A percentile compares a stretch with the other conserved stretches of the same genome.
phyloP scores from a whole-genome alignment of 139 green algal species.

The Edaphochlamys debaryana region DNA sequence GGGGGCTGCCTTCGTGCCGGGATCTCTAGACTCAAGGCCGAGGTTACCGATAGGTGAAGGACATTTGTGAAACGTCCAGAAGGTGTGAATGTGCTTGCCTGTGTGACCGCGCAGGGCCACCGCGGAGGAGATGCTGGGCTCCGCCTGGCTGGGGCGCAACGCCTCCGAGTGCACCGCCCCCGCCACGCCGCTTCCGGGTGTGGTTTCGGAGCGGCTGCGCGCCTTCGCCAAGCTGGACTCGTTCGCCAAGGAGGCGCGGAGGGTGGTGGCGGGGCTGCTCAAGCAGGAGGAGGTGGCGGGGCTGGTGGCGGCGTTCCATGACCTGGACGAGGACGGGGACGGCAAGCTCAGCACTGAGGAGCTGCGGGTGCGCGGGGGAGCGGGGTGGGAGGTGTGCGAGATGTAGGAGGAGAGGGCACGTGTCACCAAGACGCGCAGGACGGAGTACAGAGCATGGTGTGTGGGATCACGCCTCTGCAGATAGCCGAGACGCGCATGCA shows the following conservation, averaged over 20 bases:
- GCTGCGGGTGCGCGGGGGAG: neutral
- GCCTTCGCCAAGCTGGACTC: constrained; percentile 91
- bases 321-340: constrained; percentile 61
- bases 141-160: constrained; percentile 21
- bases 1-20: no score
- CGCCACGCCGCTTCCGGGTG: constrained; percentile 29
- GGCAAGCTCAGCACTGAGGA: constrained; percentile 24
- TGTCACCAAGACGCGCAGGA: no score
- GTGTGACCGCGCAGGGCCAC: constrained; percentile 59
- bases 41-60: no score
- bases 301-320: constrained; percentile 56
- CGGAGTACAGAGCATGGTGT: no score
- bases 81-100: no score
- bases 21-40: no score
- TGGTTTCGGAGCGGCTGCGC: constrained; percentile 82
- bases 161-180: constrained; percentile 19
- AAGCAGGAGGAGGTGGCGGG: constrained; percentile 61
- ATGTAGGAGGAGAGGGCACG: no score
- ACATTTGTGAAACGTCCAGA: no score
- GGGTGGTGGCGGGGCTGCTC: constrained; percentile 50
- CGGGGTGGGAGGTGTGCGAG: no score
- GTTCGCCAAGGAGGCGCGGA: constrained; percentile 31
- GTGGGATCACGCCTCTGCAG: no score
- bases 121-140: constrained; percentile 66
- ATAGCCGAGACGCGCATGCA: no score